These are phyloP conservation scores for Coemansia sp. DNA, from an alignment of 192 early-diverging fungal genomes.

Conservation along the genomic window DNA sequence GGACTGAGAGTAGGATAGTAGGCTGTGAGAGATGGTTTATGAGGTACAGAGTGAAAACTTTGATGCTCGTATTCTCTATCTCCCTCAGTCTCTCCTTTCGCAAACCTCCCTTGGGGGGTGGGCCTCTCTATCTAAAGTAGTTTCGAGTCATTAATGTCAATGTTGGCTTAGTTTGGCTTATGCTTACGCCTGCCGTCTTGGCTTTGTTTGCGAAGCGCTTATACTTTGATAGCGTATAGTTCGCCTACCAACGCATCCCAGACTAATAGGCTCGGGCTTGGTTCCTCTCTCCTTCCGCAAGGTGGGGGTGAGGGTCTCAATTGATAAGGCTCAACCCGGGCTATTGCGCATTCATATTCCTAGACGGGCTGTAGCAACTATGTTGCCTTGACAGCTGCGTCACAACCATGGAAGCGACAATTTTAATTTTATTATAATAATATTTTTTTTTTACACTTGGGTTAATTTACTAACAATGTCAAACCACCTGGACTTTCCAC, in stretches of 20 bases:
- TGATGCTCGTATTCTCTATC: not conserved
- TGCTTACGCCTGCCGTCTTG: slow-evolving; percentile 19
- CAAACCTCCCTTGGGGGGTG: not conserved
- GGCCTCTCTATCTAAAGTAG: not conserved
- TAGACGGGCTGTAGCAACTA: slow-evolving; percentile 48
- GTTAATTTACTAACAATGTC: slow-evolving; percentile 32
- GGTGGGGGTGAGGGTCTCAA: not conserved
- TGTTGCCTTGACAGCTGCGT: slow-evolving; percentile 49
- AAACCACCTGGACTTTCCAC: slow-evolving; percentile 50
- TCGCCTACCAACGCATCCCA: slow-evolving; percentile 51
- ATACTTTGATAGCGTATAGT: slow-evolving; percentile 38
- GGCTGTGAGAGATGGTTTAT: not conserved
- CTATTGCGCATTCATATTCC: slow-evolving; percentile 57
- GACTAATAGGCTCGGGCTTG: slow-evolving; percentile 42
- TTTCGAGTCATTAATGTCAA: not conserved
- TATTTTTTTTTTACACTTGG: slow-evolving; percentile 11
- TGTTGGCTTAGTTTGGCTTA: not conserved
- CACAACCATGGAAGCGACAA: slow-evolving; percentile 54
- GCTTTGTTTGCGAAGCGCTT: slow-evolving; percentile 28
- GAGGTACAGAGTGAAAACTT: not conserved
- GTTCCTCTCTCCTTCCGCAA: not conserved
- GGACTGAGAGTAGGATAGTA: not conserved
- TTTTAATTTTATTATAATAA: not conserved
- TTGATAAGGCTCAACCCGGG: slow-evolving; percentile 14
- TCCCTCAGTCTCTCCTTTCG: not conserved